Evolutionary conservation across 2,329 filamentous ascomycete genomes (phyloP).

Genomic region (Rugonectria rugulosa): DNA sequence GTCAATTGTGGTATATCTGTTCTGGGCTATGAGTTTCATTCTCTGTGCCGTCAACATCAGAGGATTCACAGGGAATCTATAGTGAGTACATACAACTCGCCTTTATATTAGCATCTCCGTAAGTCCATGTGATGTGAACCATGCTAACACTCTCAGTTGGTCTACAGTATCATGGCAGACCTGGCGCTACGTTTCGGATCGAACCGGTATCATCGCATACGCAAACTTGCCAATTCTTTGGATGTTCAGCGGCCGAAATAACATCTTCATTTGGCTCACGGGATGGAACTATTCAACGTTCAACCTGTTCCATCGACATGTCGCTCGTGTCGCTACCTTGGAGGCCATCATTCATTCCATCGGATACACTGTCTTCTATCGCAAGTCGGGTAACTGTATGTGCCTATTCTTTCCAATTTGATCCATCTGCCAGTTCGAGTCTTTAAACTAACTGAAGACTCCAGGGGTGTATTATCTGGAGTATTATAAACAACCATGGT

Average conservation of each 20-base stretch:
- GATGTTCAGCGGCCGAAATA: slow-evolving; percentile 69
- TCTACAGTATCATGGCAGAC: background rate
- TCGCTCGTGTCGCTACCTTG: slow-evolving; percentile 64
- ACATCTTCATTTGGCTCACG: slow-evolving; percentile 66
- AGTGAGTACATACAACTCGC: background rate
- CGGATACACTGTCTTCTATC: slow-evolving; percentile 26
- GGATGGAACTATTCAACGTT: slow-evolving; percentile 70
- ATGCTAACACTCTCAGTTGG: background rate
- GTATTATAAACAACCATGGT: background rate
- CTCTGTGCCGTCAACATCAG: background rate
- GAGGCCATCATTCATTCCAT: slow-evolving; percentile 62
- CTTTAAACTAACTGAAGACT: background rate
- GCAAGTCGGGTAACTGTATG: background rate
- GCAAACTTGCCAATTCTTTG: slow-evolving; percentile 60
- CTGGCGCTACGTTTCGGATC: slow-evolving; percentile 8
- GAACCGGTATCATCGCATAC: background rate
- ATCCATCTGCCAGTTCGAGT: too few relatives aligned
- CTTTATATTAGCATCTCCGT: background rate
- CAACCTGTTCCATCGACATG: slow-evolving; percentile 69
- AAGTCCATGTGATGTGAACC: background rate
- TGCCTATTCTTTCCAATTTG: background rate
- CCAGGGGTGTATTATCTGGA: background rate
- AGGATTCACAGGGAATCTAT: background rate
- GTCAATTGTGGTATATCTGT: background rate
- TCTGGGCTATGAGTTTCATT: background rate